A percentile compares a stretch with the other conserved stretches of the same genome.
These are phyloP conservation scores for Rhodotorula glutinis DNA, from an alignment of 1,284 basidiomycete species.

Conservation along the genomic window DNA sequence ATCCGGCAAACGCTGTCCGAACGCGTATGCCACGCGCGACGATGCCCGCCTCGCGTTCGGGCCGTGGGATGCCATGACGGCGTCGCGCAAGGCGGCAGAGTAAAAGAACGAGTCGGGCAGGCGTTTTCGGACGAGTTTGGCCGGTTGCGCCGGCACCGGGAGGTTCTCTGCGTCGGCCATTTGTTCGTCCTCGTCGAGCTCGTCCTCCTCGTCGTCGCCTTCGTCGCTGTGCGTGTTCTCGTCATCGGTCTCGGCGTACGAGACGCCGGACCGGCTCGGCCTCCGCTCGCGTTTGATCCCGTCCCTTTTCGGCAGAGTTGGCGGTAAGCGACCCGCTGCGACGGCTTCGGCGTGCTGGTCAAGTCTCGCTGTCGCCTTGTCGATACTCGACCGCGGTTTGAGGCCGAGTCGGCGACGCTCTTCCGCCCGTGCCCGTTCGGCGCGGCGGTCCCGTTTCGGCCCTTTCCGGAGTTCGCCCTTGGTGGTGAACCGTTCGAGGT, in stretches of 20 bases:
- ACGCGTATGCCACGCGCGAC: constrained; percentile 29
- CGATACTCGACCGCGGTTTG: constrained; percentile 15
- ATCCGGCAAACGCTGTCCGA: constrained; percentile 32
- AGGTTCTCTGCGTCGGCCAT: background rate
- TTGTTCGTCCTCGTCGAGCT: background rate
- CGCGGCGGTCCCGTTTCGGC: constrained; percentile 27
- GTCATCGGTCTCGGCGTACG: constrained; percentile 7
- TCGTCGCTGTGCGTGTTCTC: background rate
- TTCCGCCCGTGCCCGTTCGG: constrained; percentile 19
- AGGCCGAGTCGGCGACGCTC: constrained; percentile 14
- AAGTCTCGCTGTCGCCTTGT: constrained; percentile 2
- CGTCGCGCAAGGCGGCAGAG: constrained; percentile 24
- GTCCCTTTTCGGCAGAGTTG: background rate
- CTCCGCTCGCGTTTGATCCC: background rate
- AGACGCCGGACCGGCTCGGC: background rate
- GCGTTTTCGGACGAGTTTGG: constrained; percentile 12
- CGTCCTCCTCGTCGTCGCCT: background rate
- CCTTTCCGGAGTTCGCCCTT: constrained; percentile 16
- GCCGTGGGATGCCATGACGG: constrained; percentile 18
- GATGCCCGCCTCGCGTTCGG: constrained; percentile 15
- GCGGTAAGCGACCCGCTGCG: background rate
- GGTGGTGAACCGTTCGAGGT: constrained; percentile 4
- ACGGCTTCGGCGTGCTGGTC: background rate
- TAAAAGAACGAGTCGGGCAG: constrained; percentile 33
- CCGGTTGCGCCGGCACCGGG: background rate